These are phyloP conservation scores for Oemleria cerasiformis DNA, from an alignment of 306 rosid species.

Conservation along the genomic window DNA sequence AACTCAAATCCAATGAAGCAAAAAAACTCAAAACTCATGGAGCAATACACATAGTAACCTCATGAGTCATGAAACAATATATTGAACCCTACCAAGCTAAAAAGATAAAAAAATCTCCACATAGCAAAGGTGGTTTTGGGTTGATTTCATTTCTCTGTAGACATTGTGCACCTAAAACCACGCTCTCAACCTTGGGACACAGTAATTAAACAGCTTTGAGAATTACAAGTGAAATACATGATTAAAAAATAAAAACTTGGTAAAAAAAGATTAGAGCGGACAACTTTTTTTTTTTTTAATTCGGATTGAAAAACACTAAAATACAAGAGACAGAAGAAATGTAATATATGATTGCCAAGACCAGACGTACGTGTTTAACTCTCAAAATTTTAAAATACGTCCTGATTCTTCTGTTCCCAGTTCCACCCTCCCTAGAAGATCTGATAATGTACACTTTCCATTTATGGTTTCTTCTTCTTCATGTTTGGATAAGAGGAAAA, in stretches of 20 bases:
- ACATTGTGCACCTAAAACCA: too few species aligned
- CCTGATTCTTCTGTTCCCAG: conserved; percentile 17
- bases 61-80: too few species aligned
- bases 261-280: not conserved
- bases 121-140: too few species aligned
- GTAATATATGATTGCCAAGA: not conserved
- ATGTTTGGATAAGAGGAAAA: conserved; percentile 7
- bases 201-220: not conserved
- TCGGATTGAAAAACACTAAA: not conserved
- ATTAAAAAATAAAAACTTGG: not conserved
- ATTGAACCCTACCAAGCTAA: too few species aligned
- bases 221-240: not conserved
- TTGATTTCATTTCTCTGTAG: too few species aligned
- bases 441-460: conserved; percentile 34
- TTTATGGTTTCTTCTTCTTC: conserved; percentile 10
- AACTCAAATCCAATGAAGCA: too few species aligned
- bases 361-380: conserved; percentile 21
- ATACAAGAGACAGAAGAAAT: conserved; percentile 19
- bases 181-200: not conserved
- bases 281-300: not conserved
- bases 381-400: conserved; percentile 29
- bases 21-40: too few species aligned
- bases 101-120: too few species aligned
- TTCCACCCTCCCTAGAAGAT: conserved; percentile 24
- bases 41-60: too few species aligned